A percentile compares a stretch with the other conserved stretches of the same genome.
Conservation (phyloP, 2,329 filamentous ascomycete genomes). For the Mycosphaerelloides madeirae region DNA sequence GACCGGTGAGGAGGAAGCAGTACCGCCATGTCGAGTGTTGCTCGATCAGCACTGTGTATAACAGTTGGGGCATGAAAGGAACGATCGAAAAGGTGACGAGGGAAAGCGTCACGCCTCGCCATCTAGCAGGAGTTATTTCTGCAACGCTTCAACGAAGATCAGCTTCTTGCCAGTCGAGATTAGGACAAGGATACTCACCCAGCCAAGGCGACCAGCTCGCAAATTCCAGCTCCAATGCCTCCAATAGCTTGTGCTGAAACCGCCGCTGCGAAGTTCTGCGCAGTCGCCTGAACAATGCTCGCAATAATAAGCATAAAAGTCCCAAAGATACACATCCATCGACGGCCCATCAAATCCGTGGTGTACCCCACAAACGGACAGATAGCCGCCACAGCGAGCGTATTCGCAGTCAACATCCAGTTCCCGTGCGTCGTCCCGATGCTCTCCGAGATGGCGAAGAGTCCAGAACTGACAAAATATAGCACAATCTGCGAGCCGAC, state of each 20-base stretch:
- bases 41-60: slow-evolving; percentile 57
- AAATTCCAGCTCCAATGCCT: slow-evolving; percentile 20
- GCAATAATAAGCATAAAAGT: slow-evolving; percentile 17
- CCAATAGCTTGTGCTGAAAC: slow-evolving; percentile 20
- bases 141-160: slow-evolving; percentile 13
- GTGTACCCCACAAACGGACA: slow-evolving; percentile 22
- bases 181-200: slow-evolving; percentile 10
- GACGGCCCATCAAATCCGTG: slow-evolving; percentile 19
- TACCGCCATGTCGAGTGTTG: slow-evolving; percentile 49
- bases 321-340: slow-evolving; percentile 16
- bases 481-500: slow-evolving; percentile 22
- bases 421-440: slow-evolving; percentile 16
- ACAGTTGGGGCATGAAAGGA: slow-evolving; percentile 57
- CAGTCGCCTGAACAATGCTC: slow-evolving; percentile 16
- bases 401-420: slow-evolving; percentile 23
- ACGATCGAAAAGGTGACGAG: slow-evolving; percentile 56
- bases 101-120: slow-evolving; percentile 22
- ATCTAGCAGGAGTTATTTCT: slow-evolving; percentile 20
- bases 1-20: slow-evolving; percentile 48
- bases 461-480: slow-evolving; percentile 20
- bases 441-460: slow-evolving; percentile 12
- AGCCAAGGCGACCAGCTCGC: slow-evolving; percentile 20
- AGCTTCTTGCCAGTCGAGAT: neutral
- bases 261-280: slow-evolving; percentile 15
- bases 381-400: slow-evolving; percentile 22